Percentiles rank a stretch among this genome's conserved stretches.
phyloP scores from a whole-genome alignment of 2,329 filamentous ascomycete genomes.

The Claviceps capensis region DNA sequence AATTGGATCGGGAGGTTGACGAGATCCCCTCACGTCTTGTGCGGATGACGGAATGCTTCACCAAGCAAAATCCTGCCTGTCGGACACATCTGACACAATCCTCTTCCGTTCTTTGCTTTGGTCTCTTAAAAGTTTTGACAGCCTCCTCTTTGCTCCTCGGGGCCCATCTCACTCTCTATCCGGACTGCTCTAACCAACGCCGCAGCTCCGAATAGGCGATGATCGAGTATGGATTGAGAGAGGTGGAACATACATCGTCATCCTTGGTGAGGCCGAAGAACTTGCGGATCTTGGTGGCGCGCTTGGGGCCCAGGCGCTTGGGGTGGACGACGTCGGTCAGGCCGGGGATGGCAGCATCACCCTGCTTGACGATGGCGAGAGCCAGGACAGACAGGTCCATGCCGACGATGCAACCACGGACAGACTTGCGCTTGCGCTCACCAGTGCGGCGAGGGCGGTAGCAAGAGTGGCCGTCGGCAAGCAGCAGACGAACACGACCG shows the following conservation, averaged over 20 bases:
- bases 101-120: neutral
- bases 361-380: conserved; percentile 95
- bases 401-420: conserved; percentile 97
- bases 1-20: neutral
- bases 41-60: neutral
- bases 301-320: conserved; percentile 99
- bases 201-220: conserved; percentile 55
- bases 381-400: conserved; percentile 92
- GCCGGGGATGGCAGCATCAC: conserved; percentile 84
- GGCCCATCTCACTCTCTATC: conserved; percentile 46
- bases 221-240: conserved; percentile 42
- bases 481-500: conserved; percentile 94
- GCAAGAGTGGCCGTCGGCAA: conserved; percentile 95
- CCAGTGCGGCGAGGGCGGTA: conserved; percentile 95
- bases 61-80: neutral
- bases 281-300: conserved; percentile 97
- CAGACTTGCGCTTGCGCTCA: conserved; percentile 99
- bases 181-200: conserved; percentile 28
- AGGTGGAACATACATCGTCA: conserved; percentile 85
- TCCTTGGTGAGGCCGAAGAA: conserved; percentile 99
- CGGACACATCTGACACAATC: neutral
- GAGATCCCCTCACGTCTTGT: neutral
- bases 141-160: conserved; percentile 6
- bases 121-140: neutral
- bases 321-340: conserved; percentile 96